Evolutionary conservation across 495 filamentous ascomycete species (phyloP), one percentile per base, ranked within the genome.

Genomic region (Neurospora sp.): DNA sequence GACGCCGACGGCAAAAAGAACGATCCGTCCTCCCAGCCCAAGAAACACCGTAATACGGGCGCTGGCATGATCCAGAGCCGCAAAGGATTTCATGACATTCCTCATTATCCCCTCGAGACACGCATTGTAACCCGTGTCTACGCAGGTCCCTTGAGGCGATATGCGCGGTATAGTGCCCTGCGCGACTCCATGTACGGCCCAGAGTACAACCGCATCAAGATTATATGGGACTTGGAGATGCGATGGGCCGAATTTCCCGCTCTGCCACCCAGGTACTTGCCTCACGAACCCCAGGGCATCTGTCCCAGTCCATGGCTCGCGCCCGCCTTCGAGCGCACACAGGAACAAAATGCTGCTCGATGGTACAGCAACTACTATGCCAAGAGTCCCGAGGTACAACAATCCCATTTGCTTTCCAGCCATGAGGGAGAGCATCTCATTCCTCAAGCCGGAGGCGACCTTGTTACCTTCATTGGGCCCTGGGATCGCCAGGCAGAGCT

Each of bases 41-140:
- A 71, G 62, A 77, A 72, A 10, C 69, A 69, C 14, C 76, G 76
- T 42, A 77, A 77, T 60, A 41, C 72, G 27, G 72, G 76, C 8
- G 75, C 73, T 73, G 77, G 77, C 70, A 77, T 77, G 79, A 75
- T 77, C 46, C 75, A 77, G 70, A 70, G 75, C 38, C 76, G 75
- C 40, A 79, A 79, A 49, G 40, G 74, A 44, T 80, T 80, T 39
- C 74, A 80, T 73, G 79, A 85, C 74, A 83, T 85, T 35, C 80
- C 82, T 11, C 78, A 77, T 9, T 86, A 86, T 69, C 84, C 84
- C 4, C 80, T 82, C 9, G 84, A 86, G 74, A 80, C 82, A 3
- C 79, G 83, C 35, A 84, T 82, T 77, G 83, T 83, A 72, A 85
- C 84, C 2, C 83, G 84, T 54, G 81, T 83, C 31, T 86, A 85